Evolutionary conservation across 352 stramenopile genomes (phyloP).

Genomic region (Phytophthora kernoviae): DNA sequence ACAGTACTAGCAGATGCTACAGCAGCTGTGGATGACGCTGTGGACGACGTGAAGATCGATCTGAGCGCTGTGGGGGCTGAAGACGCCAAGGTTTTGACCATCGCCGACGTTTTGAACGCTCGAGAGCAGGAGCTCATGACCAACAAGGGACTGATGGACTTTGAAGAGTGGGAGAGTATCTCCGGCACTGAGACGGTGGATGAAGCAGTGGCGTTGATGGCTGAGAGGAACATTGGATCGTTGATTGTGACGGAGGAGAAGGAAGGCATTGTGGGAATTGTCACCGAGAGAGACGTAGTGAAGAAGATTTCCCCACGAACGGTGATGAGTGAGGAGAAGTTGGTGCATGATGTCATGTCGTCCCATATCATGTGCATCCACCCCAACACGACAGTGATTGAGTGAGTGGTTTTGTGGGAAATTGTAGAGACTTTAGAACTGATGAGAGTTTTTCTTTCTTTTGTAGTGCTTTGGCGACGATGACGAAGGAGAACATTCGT

Average conservation of each 20-base stretch:
- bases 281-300: slow-evolving; percentile 83
- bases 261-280: slow-evolving; percentile 78
- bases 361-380: slow-evolving; percentile 89
- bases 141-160: slow-evolving; percentile 42
- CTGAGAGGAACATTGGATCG: slow-evolving; percentile 78
- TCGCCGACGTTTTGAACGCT: slow-evolving; percentile 68
- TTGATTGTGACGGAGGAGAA: slow-evolving; percentile 82
- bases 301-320: slow-evolving; percentile 72
- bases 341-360: slow-evolving; percentile 84
- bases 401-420: slow-evolving; percentile 43
- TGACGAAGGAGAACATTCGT: slow-evolving; percentile 88
- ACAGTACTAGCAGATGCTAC: slow-evolving; percentile 6
- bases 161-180: slow-evolving; percentile 84
- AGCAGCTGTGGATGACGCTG: slow-evolving; percentile 11
- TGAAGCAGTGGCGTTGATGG: slow-evolving; percentile 78
- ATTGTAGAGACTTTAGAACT: slow-evolving; percentile 1
- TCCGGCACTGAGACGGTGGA: slow-evolving; percentile 67
- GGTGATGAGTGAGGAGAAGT: slow-evolving; percentile 50
- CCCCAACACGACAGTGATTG: slow-evolving; percentile 77
- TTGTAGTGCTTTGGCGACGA: slow-evolving; percentile 73
- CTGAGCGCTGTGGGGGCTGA: slow-evolving; percentile 62
- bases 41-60: slow-evolving; percentile 50
- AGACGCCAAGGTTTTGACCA: slow-evolving; percentile 70
- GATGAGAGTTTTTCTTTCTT: slow-evolving; percentile 1
- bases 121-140: slow-evolving; percentile 60